Base-by-base conservation (phyloP, 108 stramenopile species). In the Cylindrotheca fusiformis region DNA sequence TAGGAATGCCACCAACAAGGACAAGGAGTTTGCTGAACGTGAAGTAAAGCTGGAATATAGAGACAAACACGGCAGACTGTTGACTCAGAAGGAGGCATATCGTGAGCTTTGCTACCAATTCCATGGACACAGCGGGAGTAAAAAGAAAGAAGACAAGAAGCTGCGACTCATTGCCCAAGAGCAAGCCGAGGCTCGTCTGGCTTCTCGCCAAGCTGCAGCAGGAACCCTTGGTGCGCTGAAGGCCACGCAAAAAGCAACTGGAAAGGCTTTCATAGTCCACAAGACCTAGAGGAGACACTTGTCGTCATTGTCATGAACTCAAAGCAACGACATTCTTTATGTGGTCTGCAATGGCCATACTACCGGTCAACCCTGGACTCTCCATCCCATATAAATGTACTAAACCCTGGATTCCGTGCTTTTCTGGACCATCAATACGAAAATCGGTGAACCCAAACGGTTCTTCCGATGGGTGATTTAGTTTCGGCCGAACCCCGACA, bases 101-200 rank as follows among this genome's bases (percentile, higher is more conserved):
- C 93, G 98, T 6, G 84, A 97, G 54, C 74, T 99, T 52, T 95
- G 93, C 55, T 97, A 98, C 78, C 88, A 92, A 59, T 99, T 99
- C 74, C 98, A 99, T 68, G 98, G 98, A 1, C 87, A 97, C 55
- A 95, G 93, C 0, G 93, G 90, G 2, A 83, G 87, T 17, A 94
- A 95, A 80, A 97, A 95, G 68, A 98, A 98, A 52, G 85, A 93
- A 68, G 97, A 97, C 55, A 93, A 96, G 50, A 55, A 84, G 10
- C 69, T 87, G 53, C 77, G 63, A 52, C 85, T 86, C 55, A 90
- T 95, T 65, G 91, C 78, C 27, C 73, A 84, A 29, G 94, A 95
- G 65, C 72, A 80, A 61, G 77, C 84, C 19, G 87, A 90, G 60
- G 74, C 58, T 19, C 69, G 74, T 20, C 33, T 83, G 62, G 82